These are phyloP conservation scores for Penstemon eatonii DNA, from an alignment of 257 asterid genomes.

Conservation along the genomic window DNA sequence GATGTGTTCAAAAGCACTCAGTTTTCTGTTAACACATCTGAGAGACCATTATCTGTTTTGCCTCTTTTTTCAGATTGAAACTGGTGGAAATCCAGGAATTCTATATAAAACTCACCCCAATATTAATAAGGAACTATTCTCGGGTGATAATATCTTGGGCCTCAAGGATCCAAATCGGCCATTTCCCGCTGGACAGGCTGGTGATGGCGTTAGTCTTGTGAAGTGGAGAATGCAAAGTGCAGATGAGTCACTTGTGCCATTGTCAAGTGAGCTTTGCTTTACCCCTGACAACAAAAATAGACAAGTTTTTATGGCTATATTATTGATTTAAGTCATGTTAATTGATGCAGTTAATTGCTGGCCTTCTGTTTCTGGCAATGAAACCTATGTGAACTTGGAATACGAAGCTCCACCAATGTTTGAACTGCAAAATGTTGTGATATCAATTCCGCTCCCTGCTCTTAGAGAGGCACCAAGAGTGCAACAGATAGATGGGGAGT, in stretches of 20 bases:
- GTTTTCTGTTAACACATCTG: slow-evolving; percentile 18
- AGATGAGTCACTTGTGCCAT: slow-evolving; percentile 82
- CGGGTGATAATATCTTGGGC: slow-evolving; percentile 76
- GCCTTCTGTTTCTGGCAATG: slow-evolving; percentile 93
- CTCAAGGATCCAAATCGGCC: slow-evolving; percentile 79
- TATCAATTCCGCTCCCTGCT: slow-evolving; percentile 95
- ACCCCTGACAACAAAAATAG: not conserved
- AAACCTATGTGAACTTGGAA: slow-evolving; percentile 86
- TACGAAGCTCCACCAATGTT: slow-evolving; percentile 79
- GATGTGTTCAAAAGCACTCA: not conserved
- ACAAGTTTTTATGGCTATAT: slow-evolving; percentile 1
- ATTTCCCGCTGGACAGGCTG: slow-evolving; percentile 74
- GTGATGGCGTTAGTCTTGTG: slow-evolving; percentile 81
- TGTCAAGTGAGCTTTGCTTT: slow-evolving; percentile 65
- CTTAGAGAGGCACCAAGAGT: slow-evolving; percentile 84
- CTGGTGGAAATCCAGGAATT: slow-evolving; percentile 79
- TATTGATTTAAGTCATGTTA: slow-evolving; percentile 18
- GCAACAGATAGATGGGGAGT: slow-evolving; percentile 88
- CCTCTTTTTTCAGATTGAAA: slow-evolving; percentile 64
- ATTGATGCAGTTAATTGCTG: slow-evolving; percentile 77
- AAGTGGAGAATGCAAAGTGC: slow-evolving; percentile 95
- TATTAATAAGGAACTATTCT: slow-evolving; percentile 79
- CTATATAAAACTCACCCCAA: slow-evolving; percentile 90
- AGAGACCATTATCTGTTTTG: slow-evolving; percentile 4
- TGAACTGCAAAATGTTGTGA: slow-evolving; percentile 83